phyloP scores from a whole-genome alignment of 75 land plant species.

The Pinus albicaulis region DNA sequence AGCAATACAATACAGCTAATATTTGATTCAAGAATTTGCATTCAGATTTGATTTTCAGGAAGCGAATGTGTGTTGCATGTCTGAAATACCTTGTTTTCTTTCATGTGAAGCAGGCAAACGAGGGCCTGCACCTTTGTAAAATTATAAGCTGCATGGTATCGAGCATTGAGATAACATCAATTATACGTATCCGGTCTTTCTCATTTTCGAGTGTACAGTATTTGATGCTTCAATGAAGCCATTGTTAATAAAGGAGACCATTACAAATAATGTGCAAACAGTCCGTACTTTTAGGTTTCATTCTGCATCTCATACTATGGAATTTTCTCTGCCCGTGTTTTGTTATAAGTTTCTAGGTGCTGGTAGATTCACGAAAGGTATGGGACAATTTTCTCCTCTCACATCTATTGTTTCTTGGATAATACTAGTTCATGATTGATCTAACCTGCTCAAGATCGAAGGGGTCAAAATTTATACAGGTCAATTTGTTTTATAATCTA shows the following conservation, averaged over 20 bases:
- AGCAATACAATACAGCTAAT: not conserved
- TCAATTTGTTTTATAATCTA: not conserved
- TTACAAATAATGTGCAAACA: not conserved
- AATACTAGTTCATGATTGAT: not conserved
- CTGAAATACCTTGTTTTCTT: not conserved
- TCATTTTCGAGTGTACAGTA: slow-evolving; percentile 10
- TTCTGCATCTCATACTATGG: not conserved
- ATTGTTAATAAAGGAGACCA: not conserved
- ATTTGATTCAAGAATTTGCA: not conserved
- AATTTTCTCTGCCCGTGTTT: not conserved
- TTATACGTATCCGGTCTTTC: not conserved
- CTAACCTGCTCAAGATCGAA: not conserved
- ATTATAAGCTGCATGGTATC: slow-evolving; percentile 4
- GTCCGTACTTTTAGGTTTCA: not conserved
- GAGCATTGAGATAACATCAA: slow-evolving; percentile 7
- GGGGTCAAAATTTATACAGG: not conserved
- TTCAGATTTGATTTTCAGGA: not conserved
- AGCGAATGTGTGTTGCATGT: not conserved
- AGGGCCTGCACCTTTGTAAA: slow-evolving; percentile 7
- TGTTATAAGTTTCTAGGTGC: not conserved
- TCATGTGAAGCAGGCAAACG: not conserved
- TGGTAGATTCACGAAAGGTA: not conserved
- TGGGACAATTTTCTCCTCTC: not conserved
- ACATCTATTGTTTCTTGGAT: not conserved
- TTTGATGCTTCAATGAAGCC: not conserved